Base-by-base conservation (phyloP, 257 asterid species). In the Capsicum chinense region DNA sequence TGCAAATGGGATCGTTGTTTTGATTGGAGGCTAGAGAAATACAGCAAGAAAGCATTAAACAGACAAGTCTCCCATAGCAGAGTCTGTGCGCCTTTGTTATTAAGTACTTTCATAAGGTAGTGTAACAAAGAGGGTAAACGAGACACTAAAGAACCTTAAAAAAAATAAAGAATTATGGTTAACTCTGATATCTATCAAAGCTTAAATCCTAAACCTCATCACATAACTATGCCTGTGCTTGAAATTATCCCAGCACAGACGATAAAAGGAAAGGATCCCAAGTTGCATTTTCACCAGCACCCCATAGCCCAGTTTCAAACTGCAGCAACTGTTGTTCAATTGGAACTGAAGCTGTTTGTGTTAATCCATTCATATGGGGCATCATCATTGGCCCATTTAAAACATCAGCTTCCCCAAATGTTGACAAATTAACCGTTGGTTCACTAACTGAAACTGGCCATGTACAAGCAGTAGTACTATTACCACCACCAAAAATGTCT, bases 231-330 rank as follows among this genome's bases (percentile, higher is more conserved):
- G 78, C 19, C 7, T 35, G 1, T 68, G 54, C 78, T 39, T 26
- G 39, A 1, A 11, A 21, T 85, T 85, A 85, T 33, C 90, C 93
- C 15, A 92, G 86, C 16, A 89, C 91, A 14, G 92, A 90, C 52
- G 90, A 90, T 63, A 90, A 88, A 74, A 88, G 94, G 87, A 89
- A 91, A 76, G 98, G 91, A 47, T 91, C 98, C 97, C 93, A 92
- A 12, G 83, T 84, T 74, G 88, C 80, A 87, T 59, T 85, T 48
- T 83, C 88, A 84, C 89, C 85, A 66, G 59, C 78, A 58, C 79
- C 84, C 97, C 93, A 94, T 71, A 76, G 84, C 80, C 70, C 71
- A 68, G 76, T 89, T 42, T 91, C 95, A 79, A 84, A 83, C 71
- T 87, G 87, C 62, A 91, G 89, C 86, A 88, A 71, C 86, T 91